Conservation (phyloP, 1,284 basidiomycete species). For the Microbotryum lychnidis-dioicae region DNA sequence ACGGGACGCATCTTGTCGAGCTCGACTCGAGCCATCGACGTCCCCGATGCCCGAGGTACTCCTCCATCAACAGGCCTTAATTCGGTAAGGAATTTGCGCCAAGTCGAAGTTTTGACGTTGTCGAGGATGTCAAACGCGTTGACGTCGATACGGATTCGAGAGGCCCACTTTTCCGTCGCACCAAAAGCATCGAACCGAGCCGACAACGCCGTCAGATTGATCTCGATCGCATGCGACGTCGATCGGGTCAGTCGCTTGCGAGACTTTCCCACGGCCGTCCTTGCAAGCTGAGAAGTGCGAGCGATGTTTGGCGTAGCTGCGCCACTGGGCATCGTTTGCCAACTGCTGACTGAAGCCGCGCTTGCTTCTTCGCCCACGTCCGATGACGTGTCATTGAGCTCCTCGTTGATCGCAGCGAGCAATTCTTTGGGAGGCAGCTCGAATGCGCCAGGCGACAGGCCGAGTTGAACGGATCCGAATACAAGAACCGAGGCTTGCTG, state of each 20-base stretch:
- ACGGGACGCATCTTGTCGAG: conserved; percentile 64
- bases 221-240: conserved; percentile 71
- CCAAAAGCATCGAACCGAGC: conserved; percentile 41
- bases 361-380: neutral
- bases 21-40: conserved; percentile 86
- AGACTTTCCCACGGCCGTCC: conserved; percentile 9
- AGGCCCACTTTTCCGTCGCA: conserved; percentile 18
- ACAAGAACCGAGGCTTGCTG: conserved; percentile 58
- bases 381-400: conserved; percentile 45
- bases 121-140: conserved; percentile 75
- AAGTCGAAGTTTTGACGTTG: conserved; percentile 95
- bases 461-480: conserved; percentile 72
- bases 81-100: conserved; percentile 90
- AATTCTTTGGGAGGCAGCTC: conserved; percentile 65
- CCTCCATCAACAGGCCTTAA: conserved; percentile 72
- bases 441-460: conserved; percentile 48
- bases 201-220: conserved; percentile 59
- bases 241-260: conserved; percentile 55
- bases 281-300: neutral
- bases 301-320: neutral
- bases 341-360: conserved; percentile 59
- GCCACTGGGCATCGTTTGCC: conserved; percentile 60
- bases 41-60: conserved; percentile 76
- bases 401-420: conserved; percentile 75
- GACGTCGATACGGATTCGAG: conserved; percentile 45